Base-by-base conservation (phyloP, 352 stramenopile genomes). In the Globisporangium cederbergense region DNA sequence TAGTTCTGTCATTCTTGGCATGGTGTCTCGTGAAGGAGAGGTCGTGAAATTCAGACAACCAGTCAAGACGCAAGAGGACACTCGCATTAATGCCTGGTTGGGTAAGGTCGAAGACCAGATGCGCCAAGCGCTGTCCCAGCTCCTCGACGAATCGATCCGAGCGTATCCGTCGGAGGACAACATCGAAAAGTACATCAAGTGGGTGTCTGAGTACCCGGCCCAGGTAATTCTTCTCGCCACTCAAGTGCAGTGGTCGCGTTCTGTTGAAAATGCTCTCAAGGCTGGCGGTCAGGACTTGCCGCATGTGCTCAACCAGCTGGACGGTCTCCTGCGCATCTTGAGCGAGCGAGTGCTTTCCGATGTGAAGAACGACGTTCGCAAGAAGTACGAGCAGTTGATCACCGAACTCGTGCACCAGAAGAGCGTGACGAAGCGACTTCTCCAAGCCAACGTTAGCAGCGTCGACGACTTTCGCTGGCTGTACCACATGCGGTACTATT, bases 321-420 rank as follows among this genome's bases (percentile, higher is more conserved):
- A 96, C 70, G 78, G 83, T 45, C 85, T 98, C 38, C 78, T 99
- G 36, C 82, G 97, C 60, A 90, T 99, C 56, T 93, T 99, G 76
- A 98, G 97, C 49, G 95, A 98, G 73, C 97, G 95, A 30, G 96
- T 99, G 36, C 83, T 99, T 10, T 82, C 87, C 3, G 95, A 99
- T 75, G 81, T 98, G 25, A 96, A 96, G 42, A 90, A 93, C 32
- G 91, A 98, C 62, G 88, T 97, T 16, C 87, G 96, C 16, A 98
- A 98, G 76, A 99, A 99, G 76, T 99, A 99, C 71, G 98, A 99
- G 64, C 98, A 99, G 75, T 85, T 99, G 11, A 99, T 99, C 72
- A 99, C 98, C 11, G 98, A 99, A 74, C 86, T 99, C n/a, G 98
- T 99, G 20, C 98, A 99, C 67, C 96, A 99, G 67, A 97, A 98